phyloP scores from a whole-genome alignment of 345 rosid species.

The Citrus sp. region DNA sequence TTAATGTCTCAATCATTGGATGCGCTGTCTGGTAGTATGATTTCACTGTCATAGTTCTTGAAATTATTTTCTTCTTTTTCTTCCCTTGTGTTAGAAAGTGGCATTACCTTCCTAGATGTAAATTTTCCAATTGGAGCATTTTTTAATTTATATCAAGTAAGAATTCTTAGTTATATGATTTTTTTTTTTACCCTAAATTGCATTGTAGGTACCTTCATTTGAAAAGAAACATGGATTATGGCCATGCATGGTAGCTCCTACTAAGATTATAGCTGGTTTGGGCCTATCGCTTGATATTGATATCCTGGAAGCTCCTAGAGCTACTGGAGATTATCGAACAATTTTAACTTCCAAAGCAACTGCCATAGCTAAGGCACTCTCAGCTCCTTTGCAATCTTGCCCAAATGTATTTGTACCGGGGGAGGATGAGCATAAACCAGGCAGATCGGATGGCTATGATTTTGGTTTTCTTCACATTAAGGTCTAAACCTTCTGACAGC shows the following conservation, averaged over 20 bases:
- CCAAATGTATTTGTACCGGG: constrained; percentile 85
- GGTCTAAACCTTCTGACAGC: constrained; percentile 31
- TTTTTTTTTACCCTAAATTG: background rate
- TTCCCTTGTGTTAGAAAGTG: background rate
- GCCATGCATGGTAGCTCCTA: constrained; percentile 99
- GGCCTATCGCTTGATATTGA: constrained; percentile 91
- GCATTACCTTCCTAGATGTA: background rate
- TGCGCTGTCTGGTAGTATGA: background rate
- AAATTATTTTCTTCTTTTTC: background rate
- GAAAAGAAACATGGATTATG: constrained; percentile 70
- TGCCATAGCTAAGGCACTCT: constrained; percentile 78
- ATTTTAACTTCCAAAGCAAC: constrained; percentile 79
- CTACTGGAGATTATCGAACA: constrained; percentile 91
- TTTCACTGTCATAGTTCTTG: background rate
- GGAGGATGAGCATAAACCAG: constrained; percentile 75
- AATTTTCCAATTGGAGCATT: background rate
- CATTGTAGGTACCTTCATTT: constrained; percentile 68
- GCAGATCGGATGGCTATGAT: constrained; percentile 76
- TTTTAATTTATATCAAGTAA: background rate
- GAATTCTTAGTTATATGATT: background rate
- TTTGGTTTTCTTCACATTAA: constrained; percentile 94
- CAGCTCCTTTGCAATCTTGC: constrained; percentile 57
- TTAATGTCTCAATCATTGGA: background rate
- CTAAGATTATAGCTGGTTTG: constrained; percentile 93
- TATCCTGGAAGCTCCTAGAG: constrained; percentile 91